Evolutionary conservation across 345 rosid genomes (phyloP), one percentile per base, ranked within the genome.

Genomic region (Citrus maxima): DNA sequence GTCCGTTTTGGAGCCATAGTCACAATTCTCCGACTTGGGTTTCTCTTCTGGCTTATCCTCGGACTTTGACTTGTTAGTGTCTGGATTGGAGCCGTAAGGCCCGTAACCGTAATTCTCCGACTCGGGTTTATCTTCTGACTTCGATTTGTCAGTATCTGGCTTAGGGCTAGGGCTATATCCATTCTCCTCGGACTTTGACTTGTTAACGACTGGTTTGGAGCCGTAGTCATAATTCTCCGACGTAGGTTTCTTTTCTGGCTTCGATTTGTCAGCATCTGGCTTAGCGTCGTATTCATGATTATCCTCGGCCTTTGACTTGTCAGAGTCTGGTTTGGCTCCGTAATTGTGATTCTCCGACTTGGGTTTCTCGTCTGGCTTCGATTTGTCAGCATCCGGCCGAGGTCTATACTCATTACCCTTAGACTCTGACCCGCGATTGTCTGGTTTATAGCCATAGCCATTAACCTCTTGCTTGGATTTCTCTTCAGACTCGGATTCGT

Each of bases 201-300:
- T 70, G 13, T 51, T 30, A 30, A 1, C 18, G 6, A 30, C 16
- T 58, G 82, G 74, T n/a, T 67, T 65, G 16, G 54, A 24, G 4
- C 58, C 65, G 9, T 75, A 76, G 7, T 66, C 68, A 32, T 55
- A 4, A 21, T 55, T 55, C 40, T 55, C 75, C 3, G 59, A 7
- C 10, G 18, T 60, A 7, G 25, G 3, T 10, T 61, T 60, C 46
- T 65, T 74, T 3, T 65, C 55, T 5, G 38, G n/a, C n/a, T 55
- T 67, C 5, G 83, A 80, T 10, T 77, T 67, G 64, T 55, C 1
- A 14, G 40, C 72, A n/a, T 71, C 4, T 68, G 35, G 61, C 21
- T 55, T 34, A 18, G 71, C 9, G 10, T 49, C 60, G n/a, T 67
- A 74, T 7, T 61, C 70, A 40, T 42, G 4, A 67, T 66, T 8